Evolutionary conservation across 768 basidiomycete species (phyloP), one percentile per base, ranked within the genome.

Genomic region (Lentinula lateritia): DNA sequence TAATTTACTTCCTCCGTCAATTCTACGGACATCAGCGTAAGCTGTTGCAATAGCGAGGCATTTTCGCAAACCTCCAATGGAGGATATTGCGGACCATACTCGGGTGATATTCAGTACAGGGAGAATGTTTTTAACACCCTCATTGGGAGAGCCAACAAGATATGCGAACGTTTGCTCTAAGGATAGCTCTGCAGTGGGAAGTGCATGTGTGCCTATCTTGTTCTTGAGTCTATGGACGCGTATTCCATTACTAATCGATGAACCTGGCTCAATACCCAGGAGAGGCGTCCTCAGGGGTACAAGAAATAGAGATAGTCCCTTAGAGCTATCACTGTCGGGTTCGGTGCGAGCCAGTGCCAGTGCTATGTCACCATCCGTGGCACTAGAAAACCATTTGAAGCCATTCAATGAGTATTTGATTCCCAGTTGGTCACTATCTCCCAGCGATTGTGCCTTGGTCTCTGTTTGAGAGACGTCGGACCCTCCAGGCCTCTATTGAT

Each of bases 321-420:
- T 81, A 0, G 89, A 86, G 6, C 90, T 89, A 12, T 76, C 71
- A 52, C 75, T 65, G 32, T 69, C 62, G 0, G 82, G 70, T 0
- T 88, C 89, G 1, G 90, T 91, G 41, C 90, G 86, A 5, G 89
- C 91, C 5, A 92, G 75, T 0, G 88, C 89, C 28, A 92, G 77
- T 0, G 89, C 81, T 8, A 91, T 75, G 62, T 92, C 76, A 64
- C 87, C 84, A 66, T 92, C 91, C 0, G 89, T 89, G 1, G 91
- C 91, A 65, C 88, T 89, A 15, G 90, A 90, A 71, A 92, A 92
- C 90, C 90, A 92, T 73, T 91, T 92, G 70, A 91, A 83, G 3
- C 90, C 89, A 64, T 90, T 75, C 20, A 91, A 70, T 18, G 67
- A 74, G 69, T 88, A 89, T 53, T 77, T 72, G 2, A 80, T 74